Conservation (phyloP, 2,329 filamentous ascomycete species). For the Cladosporium colombiae region DNA sequence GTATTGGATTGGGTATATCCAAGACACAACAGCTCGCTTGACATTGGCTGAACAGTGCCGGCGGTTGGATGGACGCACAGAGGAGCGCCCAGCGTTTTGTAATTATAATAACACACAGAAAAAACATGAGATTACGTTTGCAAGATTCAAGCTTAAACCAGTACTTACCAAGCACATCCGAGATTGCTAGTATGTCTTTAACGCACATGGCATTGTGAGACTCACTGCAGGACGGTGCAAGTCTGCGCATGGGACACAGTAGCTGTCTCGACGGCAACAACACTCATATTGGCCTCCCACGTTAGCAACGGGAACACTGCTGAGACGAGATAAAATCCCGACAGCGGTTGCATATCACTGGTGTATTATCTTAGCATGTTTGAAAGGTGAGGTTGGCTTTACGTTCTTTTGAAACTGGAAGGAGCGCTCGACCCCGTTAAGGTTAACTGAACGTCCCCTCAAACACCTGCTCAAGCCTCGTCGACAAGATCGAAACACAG, state of each 20-base stretch:
- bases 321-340: too few species aligned
- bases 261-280: too few species aligned
- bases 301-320: too few species aligned
- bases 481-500: not conserved
- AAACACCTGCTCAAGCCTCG: too few species aligned
- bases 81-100: slow-evolving; percentile 4
- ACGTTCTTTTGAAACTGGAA: not conserved
- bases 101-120: slow-evolving; percentile 12
- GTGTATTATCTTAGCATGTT: too few species aligned
- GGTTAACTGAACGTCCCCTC: not conserved
- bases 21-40: slow-evolving; percentile 19
- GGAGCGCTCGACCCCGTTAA: not conserved
- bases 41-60: slow-evolving; percentile 19
- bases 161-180: not conserved
- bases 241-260: too few species aligned
- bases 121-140: slow-evolving; percentile 6
- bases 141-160: not conserved
- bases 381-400: not conserved
- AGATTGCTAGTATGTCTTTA: too few species aligned
- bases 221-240: too few species aligned
- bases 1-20: slow-evolving; percentile 13
- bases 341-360: too few species aligned
- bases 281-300: too few species aligned
- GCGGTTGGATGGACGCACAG: slow-evolving; percentile 2
- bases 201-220: too few species aligned